Evolutionary conservation across 2,329 filamentous ascomycete species (phyloP).

Genomic region (Arthrobotrys sinensis): DNA sequence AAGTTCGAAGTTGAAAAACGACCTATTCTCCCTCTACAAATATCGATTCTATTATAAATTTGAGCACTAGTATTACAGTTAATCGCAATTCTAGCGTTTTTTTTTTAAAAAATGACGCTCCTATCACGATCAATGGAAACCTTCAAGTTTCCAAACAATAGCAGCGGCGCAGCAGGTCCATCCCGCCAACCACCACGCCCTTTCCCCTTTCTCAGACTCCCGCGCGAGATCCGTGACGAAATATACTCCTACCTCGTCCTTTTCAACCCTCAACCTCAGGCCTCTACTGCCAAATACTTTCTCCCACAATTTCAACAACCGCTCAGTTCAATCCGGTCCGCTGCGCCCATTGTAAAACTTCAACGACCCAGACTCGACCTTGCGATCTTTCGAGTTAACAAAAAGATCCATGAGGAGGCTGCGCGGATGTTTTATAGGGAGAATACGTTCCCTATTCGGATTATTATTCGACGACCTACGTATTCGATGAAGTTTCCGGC

Average conservation of each 20-base stretch:
- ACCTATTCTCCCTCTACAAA: too few relatives aligned
- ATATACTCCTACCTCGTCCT: conserved; percentile 35
- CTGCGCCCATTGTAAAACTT: conserved; percentile 7
- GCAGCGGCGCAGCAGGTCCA: conserved; percentile 1
- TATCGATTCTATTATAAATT: too few relatives aligned
- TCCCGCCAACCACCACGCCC: conserved; percentile 12
- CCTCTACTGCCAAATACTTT: conserved; percentile 21
- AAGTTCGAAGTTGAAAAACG: too few relatives aligned
- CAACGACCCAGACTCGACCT: conserved; percentile 12
- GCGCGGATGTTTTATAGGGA: conserved; percentile 32
- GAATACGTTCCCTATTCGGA: conserved; percentile 32
- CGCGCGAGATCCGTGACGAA: conserved; percentile 38
- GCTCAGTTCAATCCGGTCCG: conserved; percentile 15
- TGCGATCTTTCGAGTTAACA: conserved; percentile 33
- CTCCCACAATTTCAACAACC: conserved; percentile 17
- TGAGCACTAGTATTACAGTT: too few relatives aligned
- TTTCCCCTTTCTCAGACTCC: conserved; percentile 31
- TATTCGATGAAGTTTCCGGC: conserved; percentile 27
- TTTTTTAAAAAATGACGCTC: conserved; percentile 9
- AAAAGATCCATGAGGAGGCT: conserved; percentile 40
- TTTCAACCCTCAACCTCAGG: conserved; percentile 18
- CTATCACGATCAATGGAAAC: conserved; percentile 1
- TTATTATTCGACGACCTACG: conserved; percentile 10
- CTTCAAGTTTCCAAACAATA: conserved; percentile 14
- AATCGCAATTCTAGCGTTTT: not conserved